Evolutionary conservation across 129 eudicot species (phyloP).

Genomic region (Mikania micrantha): DNA sequence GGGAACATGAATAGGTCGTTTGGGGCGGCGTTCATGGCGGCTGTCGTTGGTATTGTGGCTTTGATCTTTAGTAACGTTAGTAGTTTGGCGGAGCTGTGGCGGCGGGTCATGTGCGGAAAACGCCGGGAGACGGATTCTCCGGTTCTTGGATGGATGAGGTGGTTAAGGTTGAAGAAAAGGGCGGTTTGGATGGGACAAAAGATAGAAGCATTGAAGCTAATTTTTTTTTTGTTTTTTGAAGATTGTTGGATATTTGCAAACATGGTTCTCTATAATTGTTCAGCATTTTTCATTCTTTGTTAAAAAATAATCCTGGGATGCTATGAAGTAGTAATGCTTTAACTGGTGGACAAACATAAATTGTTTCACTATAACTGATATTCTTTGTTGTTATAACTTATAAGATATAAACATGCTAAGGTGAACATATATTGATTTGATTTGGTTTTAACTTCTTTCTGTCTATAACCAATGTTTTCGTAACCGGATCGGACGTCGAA

Average conservation of each 20-base stretch:
- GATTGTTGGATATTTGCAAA: conserved; percentile 1
- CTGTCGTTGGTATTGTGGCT: conserved; percentile 44
- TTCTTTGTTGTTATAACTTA: no score
- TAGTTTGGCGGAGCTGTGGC: conserved; percentile 72
- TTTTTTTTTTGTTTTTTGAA: not conserved
- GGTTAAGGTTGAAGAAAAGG: conserved; percentile 14
- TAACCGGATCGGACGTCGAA: no score
- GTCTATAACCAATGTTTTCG: no score
- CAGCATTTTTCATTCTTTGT: conserved; percentile 21
- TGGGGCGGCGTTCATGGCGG: conserved; percentile 54
- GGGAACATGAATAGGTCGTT: conserved; percentile 45
- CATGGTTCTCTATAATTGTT: conserved; percentile 2
- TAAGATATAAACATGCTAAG: no score
- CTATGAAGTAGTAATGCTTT: no score
- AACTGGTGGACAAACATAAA: no score
- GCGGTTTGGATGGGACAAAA: not conserved
- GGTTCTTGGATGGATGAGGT: conserved; percentile 23
- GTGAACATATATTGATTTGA: no score
- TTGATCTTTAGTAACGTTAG: conserved; percentile 69
- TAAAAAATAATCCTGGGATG: conserved; percentile 16
- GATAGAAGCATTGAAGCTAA: conserved; percentile 32
- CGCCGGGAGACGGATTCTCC: conserved; percentile 35
- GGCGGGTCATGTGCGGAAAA: conserved; percentile 56
- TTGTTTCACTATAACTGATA: no score
- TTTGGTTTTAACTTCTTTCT: no score